Conservation (phyloP, 179 eudicot species). For the Drosera spatulata region DNA sequence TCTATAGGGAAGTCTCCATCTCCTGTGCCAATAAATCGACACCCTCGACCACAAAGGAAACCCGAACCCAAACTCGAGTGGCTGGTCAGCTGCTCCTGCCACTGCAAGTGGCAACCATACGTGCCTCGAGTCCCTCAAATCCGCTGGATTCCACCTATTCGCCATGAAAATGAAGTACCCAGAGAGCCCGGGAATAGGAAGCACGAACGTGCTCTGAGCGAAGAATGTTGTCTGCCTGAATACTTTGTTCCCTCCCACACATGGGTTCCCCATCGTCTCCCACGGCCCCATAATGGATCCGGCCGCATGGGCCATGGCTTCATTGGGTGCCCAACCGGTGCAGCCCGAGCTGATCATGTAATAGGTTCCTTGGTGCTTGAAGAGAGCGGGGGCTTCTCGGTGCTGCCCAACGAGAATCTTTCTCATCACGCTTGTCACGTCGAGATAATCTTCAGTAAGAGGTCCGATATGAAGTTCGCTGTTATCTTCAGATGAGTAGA, state of each 20-base stretch:
- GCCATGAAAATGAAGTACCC: constrained; percentile 80
- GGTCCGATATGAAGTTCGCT: constrained; percentile 92
- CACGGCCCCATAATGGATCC: constrained; percentile 78
- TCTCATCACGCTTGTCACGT: constrained; percentile 41
- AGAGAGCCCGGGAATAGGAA: constrained; percentile 62
- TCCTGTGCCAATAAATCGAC: constrained; percentile 86
- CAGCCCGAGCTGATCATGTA: constrained; percentile 98
- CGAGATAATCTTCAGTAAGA: constrained; percentile 65
- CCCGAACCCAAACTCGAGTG: constrained; percentile 72
- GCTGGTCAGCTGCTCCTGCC: constrained; percentile 68
- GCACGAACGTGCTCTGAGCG: constrained; percentile 78
- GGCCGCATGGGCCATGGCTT: constrained; percentile 81
- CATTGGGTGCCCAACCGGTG: constrained; percentile 94
- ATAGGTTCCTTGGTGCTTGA: constrained; percentile 72
- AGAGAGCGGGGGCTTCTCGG: constrained; percentile 88
- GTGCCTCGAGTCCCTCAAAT: constrained; percentile 84
- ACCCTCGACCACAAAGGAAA: constrained; percentile 91
- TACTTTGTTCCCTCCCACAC: constrained; percentile 67
- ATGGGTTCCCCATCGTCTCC: constrained; percentile 90
- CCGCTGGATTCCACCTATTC: constrained; percentile 92
- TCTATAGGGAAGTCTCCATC: constrained; percentile 67
- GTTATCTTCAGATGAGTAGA: constrained; percentile 85
- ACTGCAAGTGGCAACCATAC: constrained; percentile 81
- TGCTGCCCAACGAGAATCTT: constrained; percentile 65
- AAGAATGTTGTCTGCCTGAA: constrained; percentile 70